Base-by-base conservation (phyloP, 176 grass and related monocot species). In the Dendrocalamus sinicus region DNA sequence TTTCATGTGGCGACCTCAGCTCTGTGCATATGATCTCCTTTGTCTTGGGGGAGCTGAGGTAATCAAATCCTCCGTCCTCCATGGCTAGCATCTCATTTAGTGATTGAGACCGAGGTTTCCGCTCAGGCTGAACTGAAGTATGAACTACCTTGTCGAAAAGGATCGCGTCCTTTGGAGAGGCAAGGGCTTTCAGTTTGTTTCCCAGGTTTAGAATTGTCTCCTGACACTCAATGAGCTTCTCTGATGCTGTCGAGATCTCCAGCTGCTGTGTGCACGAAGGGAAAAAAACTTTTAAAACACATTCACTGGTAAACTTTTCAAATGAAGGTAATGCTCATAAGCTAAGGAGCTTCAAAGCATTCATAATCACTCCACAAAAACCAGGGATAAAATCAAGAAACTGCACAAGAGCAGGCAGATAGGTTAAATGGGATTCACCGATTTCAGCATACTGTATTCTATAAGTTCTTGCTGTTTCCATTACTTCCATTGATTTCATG, bases 101-200 rank as follows among this genome's bases (percentile, higher is more conserved):
- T 48, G 84, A 92, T 0, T 88, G 88, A 30, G 79, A 82, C 19
- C 83, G 75, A 64, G 66, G 35, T 15, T 87, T 89, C 10, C 61
- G 86, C 43, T 71, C 81, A 32, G 78, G 19, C 17, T 73, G 61
- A 85, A 46, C 51, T 2, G 66, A 20, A 0, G 81, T 81, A 45
- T 81, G 83, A 43, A 89, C 68, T 19, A 92, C 83, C 64, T 94
- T 90, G 64, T 89, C 76, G 0, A 94, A 85, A 62, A 97, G 85
- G 83, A 72, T 23, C 0, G 73, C 55, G 22, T 94, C 90, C 78
- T 86, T 94, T 67, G 92, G 92, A 9, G 93, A 94, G 71, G 92
- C 79, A 83, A 99, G 75, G 7, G 90, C 88, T 89, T 99, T 99
- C 32, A 99, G 83, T 89, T 99, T 92, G 69, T 99, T 90, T 39